Percentiles rank a stretch among this genome's conserved stretches.
Evolutionary conservation across 352 stramenopile genomes (phyloP).

Genomic region (Phytophthora sp.): DNA sequence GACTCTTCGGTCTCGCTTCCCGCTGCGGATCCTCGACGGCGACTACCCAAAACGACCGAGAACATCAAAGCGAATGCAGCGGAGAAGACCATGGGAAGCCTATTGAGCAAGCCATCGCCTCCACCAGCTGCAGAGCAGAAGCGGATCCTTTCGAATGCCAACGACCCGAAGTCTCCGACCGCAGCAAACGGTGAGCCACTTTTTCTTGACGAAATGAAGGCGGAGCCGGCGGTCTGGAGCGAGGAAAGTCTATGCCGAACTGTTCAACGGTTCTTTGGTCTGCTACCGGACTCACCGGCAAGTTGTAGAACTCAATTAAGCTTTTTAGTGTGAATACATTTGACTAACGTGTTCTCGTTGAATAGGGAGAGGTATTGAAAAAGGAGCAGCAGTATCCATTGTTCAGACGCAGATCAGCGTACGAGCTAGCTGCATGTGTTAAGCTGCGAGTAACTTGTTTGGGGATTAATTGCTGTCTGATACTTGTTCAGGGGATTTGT

Average conservation of each 20-base stretch:
- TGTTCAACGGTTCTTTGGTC: conserved; percentile 64
- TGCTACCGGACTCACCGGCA: conserved; percentile 61
- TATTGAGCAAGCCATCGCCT: conserved; percentile 7
- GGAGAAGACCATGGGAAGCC: conserved; percentile 23
- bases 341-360: too few species aligned
- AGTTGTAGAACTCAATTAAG: not conserved
- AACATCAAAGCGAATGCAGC: conserved; percentile 3
- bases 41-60: not conserved
- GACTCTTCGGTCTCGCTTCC: conserved; percentile 10
- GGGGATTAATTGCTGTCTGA: not conserved
- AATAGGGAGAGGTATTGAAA: conserved; percentile 45
- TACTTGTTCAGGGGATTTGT: conserved; percentile 17
- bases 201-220: conserved; percentile 62
- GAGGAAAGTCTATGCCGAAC: conserved; percentile 54
- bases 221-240: conserved; percentile 52
- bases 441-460: too few species aligned
- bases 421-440: not conserved
- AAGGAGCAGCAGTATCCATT: conserved; percentile 45
- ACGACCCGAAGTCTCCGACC: not conserved
- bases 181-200: conserved; percentile 24
- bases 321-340: too few species aligned
- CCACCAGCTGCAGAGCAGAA: conserved; percentile 11
- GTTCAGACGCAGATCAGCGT: conserved; percentile 38
- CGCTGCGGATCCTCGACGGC: not conserved
- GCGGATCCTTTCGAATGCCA: conserved; percentile 1